Percentiles rank a stretch among this genome's conserved stretches.
Evolutionary conservation across 2,329 filamentous ascomycete genomes (phyloP).

Genomic region (Pseudocercospora pini-densiflorae): DNA sequence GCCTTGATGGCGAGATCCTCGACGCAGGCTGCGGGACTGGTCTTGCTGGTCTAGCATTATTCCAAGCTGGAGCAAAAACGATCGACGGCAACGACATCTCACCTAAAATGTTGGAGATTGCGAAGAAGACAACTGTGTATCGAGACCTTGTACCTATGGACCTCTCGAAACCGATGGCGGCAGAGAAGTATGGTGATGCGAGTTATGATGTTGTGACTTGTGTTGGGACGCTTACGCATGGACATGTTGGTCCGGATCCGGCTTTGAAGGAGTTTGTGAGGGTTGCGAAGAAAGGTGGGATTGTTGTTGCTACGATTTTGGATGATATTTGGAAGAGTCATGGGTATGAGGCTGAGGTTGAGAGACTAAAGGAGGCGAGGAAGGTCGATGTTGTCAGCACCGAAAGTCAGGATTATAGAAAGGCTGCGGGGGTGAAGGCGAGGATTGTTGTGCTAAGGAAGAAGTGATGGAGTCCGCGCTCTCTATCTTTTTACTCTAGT

Average conservation of each 20-base stretch:
- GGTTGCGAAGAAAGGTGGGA: slow-evolving; percentile 51
- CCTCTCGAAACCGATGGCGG: slow-evolving; percentile 48
- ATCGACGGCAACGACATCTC: slow-evolving; percentile 60
- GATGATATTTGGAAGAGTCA: slow-evolving; percentile 55
- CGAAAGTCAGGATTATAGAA: slow-evolving; percentile 39
- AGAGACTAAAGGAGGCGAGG: slow-evolving; percentile 41
- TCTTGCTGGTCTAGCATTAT: slow-evolving; percentile 55
- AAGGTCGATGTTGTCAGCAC: slow-evolving; percentile 44
- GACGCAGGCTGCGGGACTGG: slow-evolving; percentile 64
- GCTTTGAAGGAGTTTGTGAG: slow-evolving; percentile 57
- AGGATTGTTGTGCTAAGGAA: slow-evolving; percentile 35
- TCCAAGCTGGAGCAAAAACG: slow-evolving; percentile 47
- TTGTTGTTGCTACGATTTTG: slow-evolving; percentile 58
- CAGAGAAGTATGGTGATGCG: slow-evolving; percentile 40
- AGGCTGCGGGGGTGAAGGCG: slow-evolving; percentile 29
- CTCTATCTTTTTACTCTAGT: too few relatives aligned
- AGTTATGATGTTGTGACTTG: slow-evolving; percentile 58
- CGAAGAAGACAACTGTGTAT: slow-evolving; percentile 54
- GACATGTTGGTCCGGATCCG: slow-evolving; percentile 56
- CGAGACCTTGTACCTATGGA: slow-evolving; percentile 52
- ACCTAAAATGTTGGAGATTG: slow-evolving; percentile 57
- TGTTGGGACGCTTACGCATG: slow-evolving; percentile 60
- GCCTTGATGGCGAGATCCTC: slow-evolving; percentile 45
- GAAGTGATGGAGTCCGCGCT: slow-evolving; percentile 12
- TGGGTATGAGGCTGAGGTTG: slow-evolving; percentile 54